Percentiles rank a stretch among this genome's conserved stretches.
phyloP scores from a whole-genome alignment of 2,329 filamentous ascomycete genomes.

The Leptographium flavum region DNA sequence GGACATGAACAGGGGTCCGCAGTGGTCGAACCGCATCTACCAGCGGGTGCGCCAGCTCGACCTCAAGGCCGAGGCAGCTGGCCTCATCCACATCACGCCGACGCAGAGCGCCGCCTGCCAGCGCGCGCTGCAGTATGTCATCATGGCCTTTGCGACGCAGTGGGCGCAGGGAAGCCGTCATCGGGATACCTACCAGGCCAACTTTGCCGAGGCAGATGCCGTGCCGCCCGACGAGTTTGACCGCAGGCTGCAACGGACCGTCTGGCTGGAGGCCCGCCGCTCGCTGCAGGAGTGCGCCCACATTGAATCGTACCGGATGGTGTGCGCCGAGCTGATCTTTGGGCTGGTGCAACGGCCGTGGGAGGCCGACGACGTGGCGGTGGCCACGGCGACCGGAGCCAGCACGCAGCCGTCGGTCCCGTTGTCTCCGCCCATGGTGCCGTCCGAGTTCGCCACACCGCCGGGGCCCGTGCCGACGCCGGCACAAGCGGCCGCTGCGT shows the following conservation, averaged over 20 bases:
- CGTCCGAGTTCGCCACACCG: background rate
- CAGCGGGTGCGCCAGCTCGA: constrained; percentile 33
- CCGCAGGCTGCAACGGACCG: constrained; percentile 19
- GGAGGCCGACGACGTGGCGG: constrained; percentile 7
- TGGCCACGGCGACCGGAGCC: too few relatives aligned
- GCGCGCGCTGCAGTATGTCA: constrained; percentile 30
- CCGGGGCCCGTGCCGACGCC: background rate
- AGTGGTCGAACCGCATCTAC: constrained; percentile 35
- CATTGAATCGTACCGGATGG: constrained; percentile 23
- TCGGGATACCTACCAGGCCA: constrained; percentile 10
- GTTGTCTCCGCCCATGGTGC: too few relatives aligned
- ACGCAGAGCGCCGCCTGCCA: constrained; percentile 28
- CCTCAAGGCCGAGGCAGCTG: constrained; percentile 23
- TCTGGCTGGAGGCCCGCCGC: constrained; percentile 24
- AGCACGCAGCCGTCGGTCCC: too few relatives aligned
- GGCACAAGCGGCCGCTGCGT: background rate
- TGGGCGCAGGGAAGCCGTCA: constrained; percentile 27
- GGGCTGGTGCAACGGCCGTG: constrained; percentile 21
- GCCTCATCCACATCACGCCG: constrained; percentile 24
- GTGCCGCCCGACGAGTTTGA: constrained; percentile 20
- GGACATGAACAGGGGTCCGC: constrained; percentile 17
- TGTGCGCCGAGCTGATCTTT: constrained; percentile 24
- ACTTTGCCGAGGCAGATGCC: constrained; percentile 1
- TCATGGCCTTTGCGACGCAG: constrained; percentile 38
- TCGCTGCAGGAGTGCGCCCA: constrained; percentile 21